phyloP scores from a whole-genome alignment of 768 basidiomycete species.

The Termitomyces titanicus region DNA sequence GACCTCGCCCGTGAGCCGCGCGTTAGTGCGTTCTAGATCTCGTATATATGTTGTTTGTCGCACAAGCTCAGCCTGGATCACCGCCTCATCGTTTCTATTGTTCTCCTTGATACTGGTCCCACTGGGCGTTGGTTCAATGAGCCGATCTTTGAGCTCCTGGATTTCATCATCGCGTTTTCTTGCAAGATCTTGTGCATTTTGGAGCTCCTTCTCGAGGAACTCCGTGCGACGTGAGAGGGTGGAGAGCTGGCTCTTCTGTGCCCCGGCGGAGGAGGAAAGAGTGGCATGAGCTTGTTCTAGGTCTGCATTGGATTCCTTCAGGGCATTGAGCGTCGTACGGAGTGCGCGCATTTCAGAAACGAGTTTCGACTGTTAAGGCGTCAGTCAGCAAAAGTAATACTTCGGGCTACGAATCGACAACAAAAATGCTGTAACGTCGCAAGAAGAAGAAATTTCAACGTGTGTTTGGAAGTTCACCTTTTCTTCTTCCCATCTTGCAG shows the following conservation, averaged over 20 bases:
- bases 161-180: conserved; percentile 32
- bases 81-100: conserved; percentile 44
- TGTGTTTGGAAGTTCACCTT: conserved; percentile 42
- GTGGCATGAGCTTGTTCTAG: conserved; percentile 53
- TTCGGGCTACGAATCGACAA: not conserved
- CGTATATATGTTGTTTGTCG: conserved; percentile 62
- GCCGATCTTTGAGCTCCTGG: not conserved
- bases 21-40: conserved; percentile 56
- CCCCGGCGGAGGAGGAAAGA: conserved; percentile 44
- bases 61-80: conserved; percentile 67
- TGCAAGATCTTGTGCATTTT: conserved; percentile 40
- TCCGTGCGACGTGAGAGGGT: conserved; percentile 43
- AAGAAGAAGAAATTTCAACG: not conserved
- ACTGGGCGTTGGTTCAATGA: conserved; percentile 2
- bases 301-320: conserved; percentile 59
- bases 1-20: conserved; percentile 52
- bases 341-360: conserved; percentile 52
- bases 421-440: not conserved
- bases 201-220: conserved; percentile 46
- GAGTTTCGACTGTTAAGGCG: conserved; percentile 35
- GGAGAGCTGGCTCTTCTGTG: conserved; percentile 50
- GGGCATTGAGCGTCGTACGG: conserved; percentile 41
- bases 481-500: conserved; percentile 46
- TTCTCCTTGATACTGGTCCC: conserved; percentile 29
- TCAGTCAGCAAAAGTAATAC: not conserved